Base-by-base conservation (phyloP, 768 basidiomycete genomes). In the Kwoniella shandongensis region DNA sequence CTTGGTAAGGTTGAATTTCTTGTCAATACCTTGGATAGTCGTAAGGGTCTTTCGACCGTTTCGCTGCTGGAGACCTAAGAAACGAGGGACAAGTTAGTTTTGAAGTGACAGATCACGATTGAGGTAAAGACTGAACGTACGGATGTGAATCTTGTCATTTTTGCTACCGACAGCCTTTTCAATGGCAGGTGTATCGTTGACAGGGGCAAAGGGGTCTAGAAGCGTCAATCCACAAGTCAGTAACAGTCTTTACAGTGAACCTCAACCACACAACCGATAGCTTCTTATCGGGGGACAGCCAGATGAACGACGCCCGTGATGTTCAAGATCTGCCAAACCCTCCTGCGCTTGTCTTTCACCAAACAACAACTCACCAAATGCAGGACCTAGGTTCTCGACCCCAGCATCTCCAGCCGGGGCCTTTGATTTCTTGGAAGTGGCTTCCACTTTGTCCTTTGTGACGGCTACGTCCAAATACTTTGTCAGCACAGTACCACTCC, bases 11-110 rank as follows among this genome's bases (percentile, higher is more conserved):
- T 97, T 91, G 79, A 94, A 97, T 80, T 92, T 85, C 79, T 88
- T 91, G 53, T 90, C 89, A 65, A 99, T 79, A 61, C 96, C 96
- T 79, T 98, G 93, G 67, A 98, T 82, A 57, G 93, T 99, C 39
- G 96, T 99, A 81, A 97, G 79, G 61, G 92, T 96, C 83, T 99
- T 99, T 74, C 96, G 84, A 62, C 96, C 96, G 84, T 98, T 99
- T 75, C 96, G 85, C 79, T 99, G 96, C 79, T 99, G 96, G 72
- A 99, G 89, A 81, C 96, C 76, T 77, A 55, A 20, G 38, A 3
- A 23, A 35, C 36, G 27, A 15, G 25, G 45, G 45, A 27, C 10
- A 22, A 45, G 11, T 26, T 20, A 42, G 41, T 20, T 36, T 36
- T 36, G 35, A 17, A 8, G 35, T 8, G 10, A 17, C 8, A 8